Conservation (phyloP, 345 rosid genomes). For the Dipteronia dyeriana region DNA sequence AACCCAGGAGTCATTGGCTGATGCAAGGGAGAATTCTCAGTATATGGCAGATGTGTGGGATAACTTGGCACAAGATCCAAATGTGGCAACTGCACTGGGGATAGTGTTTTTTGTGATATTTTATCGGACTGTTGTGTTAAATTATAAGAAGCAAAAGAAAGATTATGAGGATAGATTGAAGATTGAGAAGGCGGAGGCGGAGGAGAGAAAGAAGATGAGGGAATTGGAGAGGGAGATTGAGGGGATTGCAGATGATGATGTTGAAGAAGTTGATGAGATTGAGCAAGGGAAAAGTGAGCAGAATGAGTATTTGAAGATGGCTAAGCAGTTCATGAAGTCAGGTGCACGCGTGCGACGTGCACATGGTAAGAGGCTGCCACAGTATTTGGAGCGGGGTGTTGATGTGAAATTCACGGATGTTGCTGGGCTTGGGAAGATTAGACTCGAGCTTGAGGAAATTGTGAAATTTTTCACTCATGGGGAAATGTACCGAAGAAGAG, state of each 20-base stretch:
- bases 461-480: slow-evolving; percentile 97
- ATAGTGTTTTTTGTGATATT: slow-evolving; percentile 76
- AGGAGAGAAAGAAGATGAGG: slow-evolving; percentile 85
- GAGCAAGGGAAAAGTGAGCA: slow-evolving; percentile 66
- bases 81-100: slow-evolving; percentile 69
- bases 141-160: slow-evolving; percentile 80
- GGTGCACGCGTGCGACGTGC: slow-evolving; percentile 90
- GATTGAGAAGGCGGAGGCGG: slow-evolving; percentile 92
- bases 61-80: slow-evolving; percentile 59
- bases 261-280: slow-evolving; percentile 61
- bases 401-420: slow-evolving; percentile 90
- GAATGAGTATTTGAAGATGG: slow-evolving; percentile 78
- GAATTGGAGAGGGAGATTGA: slow-evolving; percentile 81
- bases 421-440: slow-evolving; percentile 94
- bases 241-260: slow-evolving; percentile 57
- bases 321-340: slow-evolving; percentile 92
- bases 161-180: slow-evolving; percentile 92
- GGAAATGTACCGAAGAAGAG: slow-evolving; percentile 92
- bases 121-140: slow-evolving; percentile 77
- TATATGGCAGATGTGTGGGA: slow-evolving; percentile 66
- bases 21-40: slow-evolving; percentile 55
- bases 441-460: slow-evolving; percentile 93
- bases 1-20: slow-evolving; percentile 60
- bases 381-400: slow-evolving; percentile 82
- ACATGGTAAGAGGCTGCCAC: slow-evolving; percentile 64